Evolutionary conservation across 106 monocot genomes (phyloP), one percentile per base, ranked within the genome.

Genomic region (Cymbidium sinense): DNA sequence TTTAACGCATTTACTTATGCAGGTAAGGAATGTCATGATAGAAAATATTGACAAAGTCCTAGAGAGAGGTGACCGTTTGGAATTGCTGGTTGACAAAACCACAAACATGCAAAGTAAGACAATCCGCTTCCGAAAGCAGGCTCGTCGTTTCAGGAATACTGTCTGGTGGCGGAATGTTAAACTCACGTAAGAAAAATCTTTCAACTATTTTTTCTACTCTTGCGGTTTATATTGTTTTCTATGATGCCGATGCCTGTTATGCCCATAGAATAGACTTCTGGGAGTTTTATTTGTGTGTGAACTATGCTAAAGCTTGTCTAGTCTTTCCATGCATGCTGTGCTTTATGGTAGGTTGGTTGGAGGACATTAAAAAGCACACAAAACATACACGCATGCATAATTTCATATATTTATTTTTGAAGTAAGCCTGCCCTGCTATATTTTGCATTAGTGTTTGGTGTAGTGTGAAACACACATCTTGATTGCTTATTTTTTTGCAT

Each of bases 41-140:
- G 94, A 99, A 35, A 99, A 99, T 84, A 99, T 99, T 50, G 98
- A 99, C 75, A 92, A 92, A 80, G 94, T 99, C 74, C 86, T 99
- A 13, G 98, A 99, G 82, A 94, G 98, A 90, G 98, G 98, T 75
- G 98, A 99, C 58, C 85, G 94, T 35, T 80, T 99, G 85, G 98
- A 99, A 79, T 51, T 99, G 76, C 81, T 99, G 55, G 98, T 94
- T 69, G 98, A 99, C 70, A 99, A 92, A 88, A 99, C 98, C 74
- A 70, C 84, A 83, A 81, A 79, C 39, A 94, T 99, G 94, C 98
- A 99, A 89, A 90, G 88, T 39, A 99, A 92, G 23, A 94, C 92
- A 70, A 79, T 88, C 50, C 88, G 94, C 25, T 99, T 94, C 69
- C 90, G 87, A 85, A 92, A 89, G 83, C 98, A 99, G 82, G 85